These are phyloP conservation scores for Jamesozyma piceae DNA, from an alignment of 805 yeast species.

Conservation along the genomic window DNA sequence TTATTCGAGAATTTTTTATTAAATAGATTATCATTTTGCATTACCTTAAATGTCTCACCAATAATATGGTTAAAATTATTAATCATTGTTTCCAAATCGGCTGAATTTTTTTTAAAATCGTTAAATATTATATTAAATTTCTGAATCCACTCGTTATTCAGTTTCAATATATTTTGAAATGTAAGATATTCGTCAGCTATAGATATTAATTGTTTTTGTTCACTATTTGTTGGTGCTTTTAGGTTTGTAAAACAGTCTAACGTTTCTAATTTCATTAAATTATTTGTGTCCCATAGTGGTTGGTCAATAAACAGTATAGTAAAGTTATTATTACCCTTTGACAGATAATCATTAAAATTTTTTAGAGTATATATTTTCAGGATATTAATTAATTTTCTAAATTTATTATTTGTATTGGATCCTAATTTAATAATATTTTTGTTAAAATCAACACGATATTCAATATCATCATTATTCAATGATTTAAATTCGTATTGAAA, in stretches of 20 bases:
- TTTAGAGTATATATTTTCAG: slow-evolving; percentile 30
- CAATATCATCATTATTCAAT: slow-evolving; percentile 47
- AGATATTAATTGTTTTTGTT: slow-evolving; percentile 1
- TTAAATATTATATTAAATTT: slow-evolving; percentile 2
- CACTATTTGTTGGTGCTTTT: neutral
- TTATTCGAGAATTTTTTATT: slow-evolving; percentile 19
- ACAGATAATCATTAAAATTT: slow-evolving; percentile 50
- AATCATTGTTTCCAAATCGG: neutral
- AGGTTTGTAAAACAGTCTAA: slow-evolving; percentile 2
- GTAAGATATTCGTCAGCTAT: neutral
- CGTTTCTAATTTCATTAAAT: slow-evolving; percentile 19
- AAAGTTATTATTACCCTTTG: slow-evolving; percentile 44
- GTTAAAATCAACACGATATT: slow-evolving; percentile 38
- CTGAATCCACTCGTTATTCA: slow-evolving; percentile 5
- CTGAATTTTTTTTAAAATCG: neutral
- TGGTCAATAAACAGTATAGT: slow-evolving; percentile 49
- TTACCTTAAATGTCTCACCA: slow-evolving; percentile 1
- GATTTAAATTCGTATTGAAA: slow-evolving; percentile 33
- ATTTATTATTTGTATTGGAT: neutral
- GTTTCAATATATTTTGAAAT: slow-evolving; percentile 10
- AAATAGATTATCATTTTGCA: slow-evolving; percentile 12
- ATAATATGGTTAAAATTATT: neutral
- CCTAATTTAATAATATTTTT: slow-evolving; percentile 35
- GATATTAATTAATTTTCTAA: too few species aligned
- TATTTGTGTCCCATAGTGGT: slow-evolving; percentile 39